These are phyloP conservation scores for Alternaria angustiovoidea DNA, from an alignment of 2,329 filamentous ascomycete genomes.

Conservation along the genomic window DNA sequence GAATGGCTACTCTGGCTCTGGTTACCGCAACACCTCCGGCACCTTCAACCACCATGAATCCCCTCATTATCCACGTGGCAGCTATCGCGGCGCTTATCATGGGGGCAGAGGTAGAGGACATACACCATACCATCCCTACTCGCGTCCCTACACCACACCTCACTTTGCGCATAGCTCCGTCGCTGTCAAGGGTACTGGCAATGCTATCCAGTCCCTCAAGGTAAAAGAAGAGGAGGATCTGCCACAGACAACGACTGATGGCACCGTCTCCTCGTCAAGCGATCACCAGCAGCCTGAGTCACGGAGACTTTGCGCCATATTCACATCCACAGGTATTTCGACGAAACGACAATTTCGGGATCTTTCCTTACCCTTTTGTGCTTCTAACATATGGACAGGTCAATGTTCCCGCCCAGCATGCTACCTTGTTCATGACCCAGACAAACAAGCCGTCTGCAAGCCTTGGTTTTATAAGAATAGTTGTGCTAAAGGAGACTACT, in stretches of 20 bases:
- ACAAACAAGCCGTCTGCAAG: conserved; percentile 90
- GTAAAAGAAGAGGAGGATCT: background rate
- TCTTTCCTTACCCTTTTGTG: conserved; percentile 1
- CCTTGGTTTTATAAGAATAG: conserved; percentile 80
- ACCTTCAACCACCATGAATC: background rate
- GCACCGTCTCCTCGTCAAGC: conserved; percentile 7
- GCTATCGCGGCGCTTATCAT: conserved; percentile 1
- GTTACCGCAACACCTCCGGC: conserved; percentile 3
- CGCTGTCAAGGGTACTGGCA: conserved; percentile 19
- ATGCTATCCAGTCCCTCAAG: conserved; percentile 9
- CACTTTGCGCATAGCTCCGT: conserved; percentile 24
- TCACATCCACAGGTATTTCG: conserved; percentile 46
- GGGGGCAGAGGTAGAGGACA: conserved; percentile 19
- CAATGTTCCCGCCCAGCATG: conserved; percentile 86
- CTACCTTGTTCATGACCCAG: conserved; percentile 81
- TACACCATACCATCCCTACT: conserved; percentile 33
- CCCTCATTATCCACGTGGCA: background rate
- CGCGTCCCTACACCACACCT: conserved; percentile 16
- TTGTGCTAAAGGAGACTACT: conserved; percentile 79
- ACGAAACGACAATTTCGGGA: conserved; percentile 18
- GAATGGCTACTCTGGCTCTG: conserved; percentile 10
- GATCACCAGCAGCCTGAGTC: conserved; percentile 16
- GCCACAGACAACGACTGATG: conserved; percentile 6
- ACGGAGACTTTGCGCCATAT: conserved; percentile 31
- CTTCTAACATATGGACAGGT: conserved; percentile 58